Conservation (phyloP, 2,329 filamentous ascomycete genomes). For the Helicocarpus griseus region DNA sequence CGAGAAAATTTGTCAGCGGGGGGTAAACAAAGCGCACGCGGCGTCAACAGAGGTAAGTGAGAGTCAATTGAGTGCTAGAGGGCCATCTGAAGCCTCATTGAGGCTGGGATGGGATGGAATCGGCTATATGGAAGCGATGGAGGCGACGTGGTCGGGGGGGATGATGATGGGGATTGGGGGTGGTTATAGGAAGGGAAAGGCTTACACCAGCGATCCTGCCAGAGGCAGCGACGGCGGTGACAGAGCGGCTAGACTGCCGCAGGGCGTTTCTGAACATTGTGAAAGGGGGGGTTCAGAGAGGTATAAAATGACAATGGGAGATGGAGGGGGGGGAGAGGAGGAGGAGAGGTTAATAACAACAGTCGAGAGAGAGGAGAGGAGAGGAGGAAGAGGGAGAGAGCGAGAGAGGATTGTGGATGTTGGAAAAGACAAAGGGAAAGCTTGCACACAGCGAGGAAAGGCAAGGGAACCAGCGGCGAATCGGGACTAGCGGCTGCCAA, state of each 20-base stretch:
- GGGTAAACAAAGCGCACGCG: slow-evolving; percentile 11
- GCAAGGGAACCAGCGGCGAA: slow-evolving; percentile 56
- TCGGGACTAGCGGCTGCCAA: slow-evolving; percentile 51
- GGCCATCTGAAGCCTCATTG: slow-evolving; percentile 20
- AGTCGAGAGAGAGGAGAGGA: slow-evolving; percentile 32
- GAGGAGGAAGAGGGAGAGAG: slow-evolving; percentile 27
- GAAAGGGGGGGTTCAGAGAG: slow-evolving; percentile 33
- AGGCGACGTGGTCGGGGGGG: slow-evolving; percentile 26
- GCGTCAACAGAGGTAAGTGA: slow-evolving; percentile 11
- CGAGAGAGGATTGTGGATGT: slow-evolving; percentile 35
- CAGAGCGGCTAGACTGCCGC: slow-evolving; percentile 90
- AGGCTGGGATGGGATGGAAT: slow-evolving; percentile 25
- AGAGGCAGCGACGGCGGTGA: slow-evolving; percentile 84
- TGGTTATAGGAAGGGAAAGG: slow-evolving; percentile 40
- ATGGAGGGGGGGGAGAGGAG: slow-evolving; percentile 30
- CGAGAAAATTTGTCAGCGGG: slow-evolving; percentile 38
- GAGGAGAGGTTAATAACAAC: slow-evolving; percentile 29
- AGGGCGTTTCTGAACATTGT: slow-evolving; percentile 98
- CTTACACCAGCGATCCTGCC: slow-evolving; percentile 92
- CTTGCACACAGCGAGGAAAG: too few species aligned
- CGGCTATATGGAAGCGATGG: slow-evolving; percentile 18
- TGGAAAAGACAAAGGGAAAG: slow-evolving; percentile 29
- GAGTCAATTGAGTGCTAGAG: slow-evolving; percentile 15
- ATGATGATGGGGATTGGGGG: slow-evolving; percentile 30
- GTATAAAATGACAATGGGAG: slow-evolving; percentile 34